phyloP scores from a whole-genome alignment of 148 eudicot genomes.

The Simmondsia chinensis region DNA sequence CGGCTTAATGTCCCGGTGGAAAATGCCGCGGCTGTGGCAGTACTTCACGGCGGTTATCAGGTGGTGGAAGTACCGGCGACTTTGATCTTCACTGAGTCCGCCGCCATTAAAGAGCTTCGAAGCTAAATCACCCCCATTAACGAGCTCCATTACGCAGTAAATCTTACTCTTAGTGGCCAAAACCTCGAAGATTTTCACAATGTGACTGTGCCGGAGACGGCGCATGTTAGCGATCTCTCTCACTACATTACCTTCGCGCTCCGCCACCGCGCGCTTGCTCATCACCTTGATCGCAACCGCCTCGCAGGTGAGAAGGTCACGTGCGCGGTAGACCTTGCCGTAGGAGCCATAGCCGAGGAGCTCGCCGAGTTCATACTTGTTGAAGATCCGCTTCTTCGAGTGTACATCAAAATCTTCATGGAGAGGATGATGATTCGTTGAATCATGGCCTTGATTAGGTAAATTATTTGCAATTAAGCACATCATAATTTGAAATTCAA shows the following conservation, averaged over 20 bases:
- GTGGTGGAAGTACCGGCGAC: constrained; percentile 62
- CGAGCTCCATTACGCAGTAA: constrained; percentile 55
- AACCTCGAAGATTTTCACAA: constrained; percentile 57
- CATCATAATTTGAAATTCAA: too few relatives aligned
- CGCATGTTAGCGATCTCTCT: constrained; percentile 61
- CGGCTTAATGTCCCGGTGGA: constrained; percentile 73
- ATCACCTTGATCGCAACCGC: constrained; percentile 49
- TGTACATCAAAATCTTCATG: neutral
- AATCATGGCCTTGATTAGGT: too few relatives aligned
- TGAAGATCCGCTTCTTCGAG: constrained; percentile 23
- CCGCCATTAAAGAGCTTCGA: constrained; percentile 35
- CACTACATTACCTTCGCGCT: constrained; percentile 25
- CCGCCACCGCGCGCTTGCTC: neutral
- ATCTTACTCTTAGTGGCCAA: constrained; percentile 37
- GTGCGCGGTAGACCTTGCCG: constrained; percentile 63
- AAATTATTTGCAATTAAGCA: too few relatives aligned
- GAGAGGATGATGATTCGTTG: too few relatives aligned
- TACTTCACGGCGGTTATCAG: constrained; percentile 58
- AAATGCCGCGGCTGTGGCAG: constrained; percentile 66
- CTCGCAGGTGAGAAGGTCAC: constrained; percentile 32
- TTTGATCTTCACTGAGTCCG: constrained; percentile 46
- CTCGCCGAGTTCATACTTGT: constrained; percentile 48
- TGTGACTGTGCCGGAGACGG: constrained; percentile 41
- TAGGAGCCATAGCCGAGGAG: constrained; percentile 54
- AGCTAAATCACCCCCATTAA: constrained; percentile 69